Evolutionary conservation across 2,329 filamentous ascomycete genomes (phyloP), one percentile per base, ranked within the genome.

Genomic region (Fusarium burgessii): DNA sequence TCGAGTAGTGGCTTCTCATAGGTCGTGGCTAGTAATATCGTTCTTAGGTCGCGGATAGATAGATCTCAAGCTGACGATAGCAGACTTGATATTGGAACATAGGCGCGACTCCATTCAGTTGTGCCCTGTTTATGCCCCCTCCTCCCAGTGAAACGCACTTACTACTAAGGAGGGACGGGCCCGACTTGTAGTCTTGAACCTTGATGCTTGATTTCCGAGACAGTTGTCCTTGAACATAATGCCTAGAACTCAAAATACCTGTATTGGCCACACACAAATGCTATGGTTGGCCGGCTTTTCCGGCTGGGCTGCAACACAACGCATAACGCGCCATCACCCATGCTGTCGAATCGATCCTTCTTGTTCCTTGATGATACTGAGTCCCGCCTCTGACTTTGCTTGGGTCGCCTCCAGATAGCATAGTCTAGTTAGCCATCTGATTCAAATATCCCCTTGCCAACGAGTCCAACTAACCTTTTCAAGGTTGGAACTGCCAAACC

Each of bases 181-280:
- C 29, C 29, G 29, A 29, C 10, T 29, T 11, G 8, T 9, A 29
- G 29, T 29, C 23, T 41, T 46, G 41, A 57, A 58, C 52, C 43
- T 68, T 43, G 38, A 56, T 60, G 35, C 18, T 38, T 42, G 29
- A 27, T 41, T 46, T n/a, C 35, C 35, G 32, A 63, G 56, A 49
- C 56, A 62, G 40, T 52, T 40, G 55, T 54, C 32, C 33, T 46
- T 47, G 33, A 47, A 63, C 8, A 38, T 27, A 51, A 47, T 42
- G 47, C 52, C 32, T 52, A 57, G 41, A 71, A 72, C 69, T 72
- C 52, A 70, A 66, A 71, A 70, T 70, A 29, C 29, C 38, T 27
- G 29, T 54, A 59, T 55, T 41, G 55, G 38, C 32, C 58, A 41
- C 27, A 63, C 32, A 40, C 33, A 42, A 40, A 52, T 38, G 54